Evolutionary conservation across 148 eudicot genomes (phyloP).

Genomic region (Tetragonia tetragonoides): DNA sequence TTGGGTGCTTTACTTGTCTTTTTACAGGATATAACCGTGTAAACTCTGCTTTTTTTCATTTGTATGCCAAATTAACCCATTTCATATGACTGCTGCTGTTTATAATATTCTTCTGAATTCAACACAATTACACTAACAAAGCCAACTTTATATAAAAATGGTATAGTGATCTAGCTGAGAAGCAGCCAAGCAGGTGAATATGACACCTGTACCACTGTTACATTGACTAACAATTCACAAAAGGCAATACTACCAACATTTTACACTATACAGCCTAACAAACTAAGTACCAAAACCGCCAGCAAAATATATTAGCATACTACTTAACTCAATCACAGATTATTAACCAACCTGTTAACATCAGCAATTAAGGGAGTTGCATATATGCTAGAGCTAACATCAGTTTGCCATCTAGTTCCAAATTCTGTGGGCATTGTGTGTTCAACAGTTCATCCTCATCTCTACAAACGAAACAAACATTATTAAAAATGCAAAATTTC

Average conservation of each 20-base stretch:
- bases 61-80: background rate
- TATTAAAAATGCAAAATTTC: background rate
- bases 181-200: too few relatives aligned
- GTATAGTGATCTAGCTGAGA: too few relatives aligned
- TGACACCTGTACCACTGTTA: background rate
- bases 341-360: conserved; percentile 67
- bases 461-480: conserved; percentile 30
- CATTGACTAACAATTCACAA: background rate
- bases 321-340: background rate
- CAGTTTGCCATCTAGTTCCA: conserved; percentile 96
- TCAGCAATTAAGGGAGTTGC: conserved; percentile 94
- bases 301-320: too few relatives aligned
- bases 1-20: too few relatives aligned
- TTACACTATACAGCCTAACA: too few relatives aligned
- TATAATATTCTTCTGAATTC: too few relatives aligned
- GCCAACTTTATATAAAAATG: background rate
- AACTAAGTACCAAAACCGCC: too few relatives aligned
- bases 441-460: conserved; percentile 87
- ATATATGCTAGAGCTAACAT: conserved; percentile 96
- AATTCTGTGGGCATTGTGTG: conserved; percentile 84
- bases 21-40: too few relatives aligned
- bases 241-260: background rate
- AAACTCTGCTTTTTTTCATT: too few relatives aligned
- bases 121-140: too few relatives aligned
- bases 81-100: too few relatives aligned